These are phyloP conservation scores for Anthracocystis setariae DNA, from an alignment of 1,284 basidiomycete species.

Conservation along the genomic window DNA sequence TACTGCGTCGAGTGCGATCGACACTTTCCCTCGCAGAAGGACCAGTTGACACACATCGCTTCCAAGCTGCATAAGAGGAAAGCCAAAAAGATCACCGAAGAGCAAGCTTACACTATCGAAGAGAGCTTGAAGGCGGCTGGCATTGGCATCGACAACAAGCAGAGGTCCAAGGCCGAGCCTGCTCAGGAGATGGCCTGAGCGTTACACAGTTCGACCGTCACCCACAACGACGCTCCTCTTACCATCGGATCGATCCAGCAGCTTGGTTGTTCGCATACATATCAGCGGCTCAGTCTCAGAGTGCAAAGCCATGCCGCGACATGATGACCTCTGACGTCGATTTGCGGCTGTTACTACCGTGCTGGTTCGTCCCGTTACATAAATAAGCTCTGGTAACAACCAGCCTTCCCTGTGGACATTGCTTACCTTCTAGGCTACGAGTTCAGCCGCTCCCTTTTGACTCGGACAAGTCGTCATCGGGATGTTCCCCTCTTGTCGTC, in stretches of 20 bases:
- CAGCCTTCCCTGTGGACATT: too few species aligned
- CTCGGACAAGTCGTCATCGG: too few species aligned
- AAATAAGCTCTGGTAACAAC: too few species aligned
- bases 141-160: conserved; percentile 63
- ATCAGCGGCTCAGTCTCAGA: too few species aligned
- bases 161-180: conserved; percentile 41
- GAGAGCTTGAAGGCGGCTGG: conserved; percentile 62
- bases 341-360: too few species aligned
- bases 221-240: not conserved
- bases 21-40: conserved; percentile 61
- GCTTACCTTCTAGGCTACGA: too few species aligned
- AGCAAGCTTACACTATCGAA: conserved; percentile 64
- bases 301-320: too few species aligned
- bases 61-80: conserved; percentile 66
- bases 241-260: conserved; percentile 1
- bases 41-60: conserved; percentile 58
- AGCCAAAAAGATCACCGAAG: conserved; percentile 61
- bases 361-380: too few species aligned
- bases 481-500: not conserved
- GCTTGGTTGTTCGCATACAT: too few species aligned
- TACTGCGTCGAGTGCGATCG: conserved; percentile 67
- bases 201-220: not conserved
- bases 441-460: too few species aligned
- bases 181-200: conserved; percentile 27
- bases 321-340: too few species aligned